Percentiles rank a stretch among this genome's conserved stretches.
Evolutionary conservation across 805 yeast genomes (phyloP).

Genomic region (Metschnikowia baotianmanensis): DNA sequence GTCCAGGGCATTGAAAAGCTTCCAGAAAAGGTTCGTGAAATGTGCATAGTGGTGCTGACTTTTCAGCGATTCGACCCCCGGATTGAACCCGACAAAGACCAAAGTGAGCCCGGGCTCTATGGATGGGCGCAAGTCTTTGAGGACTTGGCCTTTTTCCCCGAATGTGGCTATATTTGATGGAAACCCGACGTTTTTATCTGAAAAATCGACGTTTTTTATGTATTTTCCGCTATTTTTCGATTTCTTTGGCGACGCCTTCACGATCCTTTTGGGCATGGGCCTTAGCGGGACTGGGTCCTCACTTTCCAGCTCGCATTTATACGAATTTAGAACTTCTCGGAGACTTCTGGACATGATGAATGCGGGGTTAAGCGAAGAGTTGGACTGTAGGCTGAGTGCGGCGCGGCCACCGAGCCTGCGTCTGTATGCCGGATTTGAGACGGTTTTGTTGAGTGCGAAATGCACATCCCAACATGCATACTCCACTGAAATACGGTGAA

Average conservation of each 20-base stretch:
- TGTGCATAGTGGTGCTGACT: slow-evolving; percentile 75
- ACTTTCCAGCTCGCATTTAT: slow-evolving; percentile 8
- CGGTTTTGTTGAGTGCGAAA: background rate
- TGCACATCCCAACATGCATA: too few relatives aligned
- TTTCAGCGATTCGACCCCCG: slow-evolving; percentile 60
- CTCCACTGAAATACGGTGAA: too few relatives aligned
- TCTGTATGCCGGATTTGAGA: too few relatives aligned
- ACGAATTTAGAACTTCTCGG: slow-evolving; percentile 12
- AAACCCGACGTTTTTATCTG: background rate
- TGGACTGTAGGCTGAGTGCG: too few relatives aligned
- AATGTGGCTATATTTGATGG: too few relatives aligned
- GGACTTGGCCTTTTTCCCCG: too few relatives aligned
- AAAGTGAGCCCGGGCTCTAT: slow-evolving; percentile 27
- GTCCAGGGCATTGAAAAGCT: slow-evolving; percentile 51
- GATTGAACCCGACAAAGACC: slow-evolving; percentile 71
- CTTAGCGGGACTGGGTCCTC: background rate
- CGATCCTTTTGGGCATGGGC: background rate
- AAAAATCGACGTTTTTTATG: slow-evolving; percentile 1
- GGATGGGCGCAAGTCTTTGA: slow-evolving; percentile 35
- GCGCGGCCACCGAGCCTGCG: too few relatives aligned
- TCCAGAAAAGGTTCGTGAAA: slow-evolving; percentile 67
- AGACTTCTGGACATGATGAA: slow-evolving; percentile 5
- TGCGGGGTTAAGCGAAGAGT: background rate
- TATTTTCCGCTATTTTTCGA: too few relatives aligned
- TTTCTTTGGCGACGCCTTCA: too few relatives aligned